phyloP scores from a whole-genome alignment of 2,329 filamentous ascomycete species.

The Penicillium hordei region DNA sequence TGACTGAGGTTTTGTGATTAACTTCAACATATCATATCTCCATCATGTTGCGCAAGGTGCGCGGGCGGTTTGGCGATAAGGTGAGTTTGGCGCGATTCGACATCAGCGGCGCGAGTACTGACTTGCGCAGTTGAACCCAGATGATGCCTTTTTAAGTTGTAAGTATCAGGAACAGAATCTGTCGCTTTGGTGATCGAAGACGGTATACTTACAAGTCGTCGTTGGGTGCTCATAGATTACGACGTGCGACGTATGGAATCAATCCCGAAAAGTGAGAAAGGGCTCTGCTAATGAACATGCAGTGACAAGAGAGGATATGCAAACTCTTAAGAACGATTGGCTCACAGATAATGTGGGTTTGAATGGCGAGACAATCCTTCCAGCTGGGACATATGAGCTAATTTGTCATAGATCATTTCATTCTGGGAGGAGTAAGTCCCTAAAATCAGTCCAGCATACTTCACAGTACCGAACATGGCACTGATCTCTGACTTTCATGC shows the following conservation, averaged over 20 bases:
- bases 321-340: constrained; percentile 89
- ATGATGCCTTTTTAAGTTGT: constrained; percentile 71
- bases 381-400: constrained; percentile 23
- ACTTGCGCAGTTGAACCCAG: constrained; percentile 52
- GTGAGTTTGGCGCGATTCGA: constrained; percentile 27
- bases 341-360: constrained; percentile 83
- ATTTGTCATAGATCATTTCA: constrained; percentile 70
- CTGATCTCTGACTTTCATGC: constrained; percentile 10
- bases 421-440: constrained; percentile 89
- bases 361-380: constrained; percentile 3
- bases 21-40: not conserved
- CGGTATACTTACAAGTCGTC: constrained; percentile 13
- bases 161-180: constrained; percentile 40
- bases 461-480: not conserved
- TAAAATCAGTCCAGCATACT: not conserved
- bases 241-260: constrained; percentile 60
- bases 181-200: not conserved
- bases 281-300: constrained; percentile 18
- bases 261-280: not conserved
- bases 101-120: constrained; percentile 15
- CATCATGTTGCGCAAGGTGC: constrained; percentile 37
- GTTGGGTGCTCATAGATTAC: constrained; percentile 51
- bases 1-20: not conserved
- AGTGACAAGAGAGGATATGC: constrained; percentile 89
- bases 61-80: constrained; percentile 38